Conservation (phyloP, 495 filamentous ascomycete species). For the Glarea lozoyensis region DNA sequence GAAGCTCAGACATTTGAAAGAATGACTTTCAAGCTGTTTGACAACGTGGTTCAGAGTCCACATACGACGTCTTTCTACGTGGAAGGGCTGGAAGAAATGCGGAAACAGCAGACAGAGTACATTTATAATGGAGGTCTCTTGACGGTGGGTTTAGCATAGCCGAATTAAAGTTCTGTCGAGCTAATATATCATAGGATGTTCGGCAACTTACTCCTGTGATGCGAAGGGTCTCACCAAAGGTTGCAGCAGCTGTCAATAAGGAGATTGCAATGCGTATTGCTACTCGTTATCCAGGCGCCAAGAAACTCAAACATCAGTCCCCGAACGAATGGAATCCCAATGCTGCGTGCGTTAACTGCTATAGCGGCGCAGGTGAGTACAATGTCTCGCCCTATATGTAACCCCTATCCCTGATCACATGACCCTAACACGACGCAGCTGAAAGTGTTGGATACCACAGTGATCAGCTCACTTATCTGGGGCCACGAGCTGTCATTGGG, state of each 20-base stretch:
- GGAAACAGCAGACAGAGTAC: slow-evolving; percentile 59
- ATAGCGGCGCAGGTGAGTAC: slow-evolving; percentile 73
- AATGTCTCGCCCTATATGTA: too few species aligned
- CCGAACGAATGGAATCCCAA: slow-evolving; percentile 70
- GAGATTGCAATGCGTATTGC: slow-evolving; percentile 60
- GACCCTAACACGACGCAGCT: too few species aligned
- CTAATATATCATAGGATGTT: slow-evolving; percentile 45
- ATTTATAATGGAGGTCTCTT: slow-evolving; percentile 71
- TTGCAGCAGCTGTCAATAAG: slow-evolving; percentile 64
- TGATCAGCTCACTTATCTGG: slow-evolving; percentile 89
- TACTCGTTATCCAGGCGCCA: slow-evolving; percentile 30
- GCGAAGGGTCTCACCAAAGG: slow-evolving; percentile 50
- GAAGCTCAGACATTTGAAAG: slow-evolving; percentile 68
- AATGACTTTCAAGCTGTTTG: slow-evolving; percentile 76
- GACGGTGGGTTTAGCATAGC: slow-evolving; percentile 35
- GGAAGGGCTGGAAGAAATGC: slow-evolving; percentile 40
- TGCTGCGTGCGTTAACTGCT: slow-evolving; percentile 90
- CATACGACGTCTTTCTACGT: slow-evolving; percentile 81
- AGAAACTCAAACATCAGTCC: slow-evolving; percentile 72
- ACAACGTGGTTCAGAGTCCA: slow-evolving; percentile 69
- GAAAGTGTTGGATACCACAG: slow-evolving; percentile 87
- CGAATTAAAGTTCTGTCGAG: background rate
- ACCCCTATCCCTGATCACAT: too few species aligned
- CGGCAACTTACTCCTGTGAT: slow-evolving; percentile 65
- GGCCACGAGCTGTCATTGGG: slow-evolving; percentile 79